These are phyloP conservation scores for Alternaria rosae DNA, from an alignment of 2,329 filamentous ascomycete genomes.

Conservation along the genomic window DNA sequence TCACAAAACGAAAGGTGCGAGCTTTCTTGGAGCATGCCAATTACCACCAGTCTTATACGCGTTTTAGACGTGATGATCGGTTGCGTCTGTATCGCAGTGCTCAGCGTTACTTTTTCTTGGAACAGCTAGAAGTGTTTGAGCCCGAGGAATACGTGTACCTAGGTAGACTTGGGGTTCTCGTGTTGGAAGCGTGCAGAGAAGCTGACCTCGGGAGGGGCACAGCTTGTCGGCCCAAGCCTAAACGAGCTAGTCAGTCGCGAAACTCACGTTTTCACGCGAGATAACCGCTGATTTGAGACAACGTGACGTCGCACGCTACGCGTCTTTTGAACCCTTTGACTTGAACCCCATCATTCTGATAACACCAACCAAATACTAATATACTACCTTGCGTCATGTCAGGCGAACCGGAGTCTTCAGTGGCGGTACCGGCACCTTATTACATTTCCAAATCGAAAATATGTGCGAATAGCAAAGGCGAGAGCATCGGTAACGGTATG, in stretches of 20 bases:
- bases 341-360: neutral
- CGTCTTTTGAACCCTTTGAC: neutral
- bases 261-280: constrained; percentile 8
- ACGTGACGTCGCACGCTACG: constrained; percentile 6
- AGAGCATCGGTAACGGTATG: constrained; percentile 59
- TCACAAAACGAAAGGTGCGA: neutral
- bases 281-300: neutral
- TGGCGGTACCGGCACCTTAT: constrained; percentile 16
- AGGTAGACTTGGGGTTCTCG: neutral
- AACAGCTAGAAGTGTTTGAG: neutral
- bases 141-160: neutral
- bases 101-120: neutral
- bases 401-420: neutral
- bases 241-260: neutral
- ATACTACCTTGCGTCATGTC: neutral
- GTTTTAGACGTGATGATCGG: constrained; percentile 10
- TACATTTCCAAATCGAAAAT: constrained; percentile 33
- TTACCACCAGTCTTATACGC: neutral
- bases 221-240: neutral
- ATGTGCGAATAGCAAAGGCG: constrained; percentile 28
- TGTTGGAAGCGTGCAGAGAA: neutral
- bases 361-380: neutral
- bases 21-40: neutral
- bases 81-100: constrained; percentile 7
- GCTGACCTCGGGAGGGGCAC: neutral